Evolutionary conservation across 2,329 filamentous ascomycete genomes (phyloP).

Genomic region (Ophiobolus disseminans): DNA sequence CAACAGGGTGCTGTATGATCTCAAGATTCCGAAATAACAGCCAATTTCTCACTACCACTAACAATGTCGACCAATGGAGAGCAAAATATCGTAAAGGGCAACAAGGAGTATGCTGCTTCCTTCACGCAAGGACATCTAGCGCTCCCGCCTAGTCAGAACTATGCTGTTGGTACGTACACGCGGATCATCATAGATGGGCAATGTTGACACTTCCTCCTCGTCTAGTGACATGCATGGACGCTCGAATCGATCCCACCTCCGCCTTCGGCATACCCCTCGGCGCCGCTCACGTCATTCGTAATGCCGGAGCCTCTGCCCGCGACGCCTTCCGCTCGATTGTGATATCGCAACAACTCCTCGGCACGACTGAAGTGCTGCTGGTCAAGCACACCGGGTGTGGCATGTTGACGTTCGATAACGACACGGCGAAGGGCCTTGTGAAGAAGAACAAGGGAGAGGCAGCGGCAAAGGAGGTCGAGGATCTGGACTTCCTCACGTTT

Average conservation of each 20-base stretch:
- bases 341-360: conserved; percentile 80
- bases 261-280: conserved; percentile 76
- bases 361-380: conserved; percentile 75
- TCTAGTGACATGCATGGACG: conserved; percentile 81
- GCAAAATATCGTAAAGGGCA: conserved; percentile 63
- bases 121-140: conserved; percentile 73
- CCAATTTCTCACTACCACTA: not conserved
- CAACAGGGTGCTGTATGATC: conserved; percentile 7
- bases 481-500: conserved; percentile 72
- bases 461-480: conserved; percentile 54
- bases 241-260: conserved; percentile 70
- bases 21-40: not conserved
- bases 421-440: conserved; percentile 63
- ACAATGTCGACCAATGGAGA: conserved; percentile 53
- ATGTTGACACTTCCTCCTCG: not conserved
- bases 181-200: not conserved
- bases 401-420: conserved; percentile 73
- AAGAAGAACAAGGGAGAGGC: conserved; percentile 64
- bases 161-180: conserved; percentile 63
- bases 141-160: conserved; percentile 73
- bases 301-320: conserved; percentile 65
- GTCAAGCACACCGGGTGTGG: conserved; percentile 79
- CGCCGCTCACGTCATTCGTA: conserved; percentile 80
- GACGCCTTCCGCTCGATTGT: conserved; percentile 77
- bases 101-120: conserved; percentile 62